Base-by-base conservation (phyloP, 2,329 filamentous ascomycete species). In the Nannizzia gypsea region DNA sequence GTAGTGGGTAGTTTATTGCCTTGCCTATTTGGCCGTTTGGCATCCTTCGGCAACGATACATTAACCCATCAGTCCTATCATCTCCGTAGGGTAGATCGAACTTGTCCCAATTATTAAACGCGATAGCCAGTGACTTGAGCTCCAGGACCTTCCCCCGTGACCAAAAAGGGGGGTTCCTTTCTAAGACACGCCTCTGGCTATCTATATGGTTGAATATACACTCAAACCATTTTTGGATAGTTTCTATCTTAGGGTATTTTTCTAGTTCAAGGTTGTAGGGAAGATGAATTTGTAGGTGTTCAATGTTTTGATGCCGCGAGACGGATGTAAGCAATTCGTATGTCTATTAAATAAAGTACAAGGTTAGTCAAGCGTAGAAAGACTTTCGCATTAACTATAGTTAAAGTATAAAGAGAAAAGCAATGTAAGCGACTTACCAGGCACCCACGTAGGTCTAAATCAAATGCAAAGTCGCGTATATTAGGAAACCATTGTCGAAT, bases 1-100 rank as follows among this genome's bases (percentile, higher is more conserved):
- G n/a, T n/a, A n/a, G 24, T 20, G 28, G 54, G 17, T 56, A 56
- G 6, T 17, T 6, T 20, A 56, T 20, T 36, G 34, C 22, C 54
- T 28, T 36, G 17, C 28, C 54, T 36, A 56, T 22, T 36, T 36
- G 28, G 24, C 54, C 54, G 36, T 56, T 36, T 31, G 22, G 24
- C 28, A 56, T 22, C 54, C 54, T 56, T 56, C 54, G 54, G 34
- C 54, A 56, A 56, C 54, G 22, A 36, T 56, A 56, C 54, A 56
- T 56, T 15, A 11, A 9, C 54, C 24, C 24, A 13, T 34, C 9
- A 3, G 17, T n/a, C 31, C 4, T n/a, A n/a, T n/a, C 54, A 56
- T 6, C 31, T 31, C 6, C 15, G 54, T 56, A 56, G 13, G 54
- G 54, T 36, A 36, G 4, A 34, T 56, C 54, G 3, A 56, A 36